Base-by-base conservation (phyloP, 805 yeast genomes). In the Saccharomyces mikatae region DNA sequence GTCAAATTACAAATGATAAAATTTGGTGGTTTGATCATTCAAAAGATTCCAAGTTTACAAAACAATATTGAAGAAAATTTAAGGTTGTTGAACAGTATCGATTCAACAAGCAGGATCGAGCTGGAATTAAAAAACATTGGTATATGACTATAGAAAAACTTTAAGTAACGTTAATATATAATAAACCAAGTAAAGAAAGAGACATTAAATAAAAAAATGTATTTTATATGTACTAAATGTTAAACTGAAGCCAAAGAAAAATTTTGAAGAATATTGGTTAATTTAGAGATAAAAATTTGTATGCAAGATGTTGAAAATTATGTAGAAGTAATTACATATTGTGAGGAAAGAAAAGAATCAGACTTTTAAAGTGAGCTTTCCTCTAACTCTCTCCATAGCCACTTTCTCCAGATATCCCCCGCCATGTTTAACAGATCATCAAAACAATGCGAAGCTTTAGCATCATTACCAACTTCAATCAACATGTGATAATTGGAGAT, bases 401-500 rank as follows among this genome's bases (percentile, higher is more conserved):
- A 87, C 62, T 83, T 85, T 59, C 96, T 76, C 96, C 96, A 89
- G 47, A 87, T 74, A 63, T 89, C 96, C 31, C 96, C 96, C 2
- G 95, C 91, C 66, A 85, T 91, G 53, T 74, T 72, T 47, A 88
- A 76, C 29, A 89, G 77, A 59, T 84, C 85, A 63, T 87, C 90
- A 66, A 89, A 85, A 60, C 86, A 89, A 58, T 78, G 80, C 2
- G 71, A 61, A 46, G 76, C 72, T 54, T 74, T 74, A 36, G 80
- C 80, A 54, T 73, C 73, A 50, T 68, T 71, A 1, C 73, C 69
- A 13, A 73, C 62, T 47, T 67, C 71, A 14, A 67, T 67, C 47
- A 62, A 46, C 69, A 69, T 65, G 52, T 65, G 63, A 26, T 58
- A 47, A 6, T 9, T 52, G 26, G 52, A n/a, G 10, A 41, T 48